Base-by-base conservation (phyloP, 2,329 filamentous ascomycete species). In the Neofusicoccum parvum region DNA sequence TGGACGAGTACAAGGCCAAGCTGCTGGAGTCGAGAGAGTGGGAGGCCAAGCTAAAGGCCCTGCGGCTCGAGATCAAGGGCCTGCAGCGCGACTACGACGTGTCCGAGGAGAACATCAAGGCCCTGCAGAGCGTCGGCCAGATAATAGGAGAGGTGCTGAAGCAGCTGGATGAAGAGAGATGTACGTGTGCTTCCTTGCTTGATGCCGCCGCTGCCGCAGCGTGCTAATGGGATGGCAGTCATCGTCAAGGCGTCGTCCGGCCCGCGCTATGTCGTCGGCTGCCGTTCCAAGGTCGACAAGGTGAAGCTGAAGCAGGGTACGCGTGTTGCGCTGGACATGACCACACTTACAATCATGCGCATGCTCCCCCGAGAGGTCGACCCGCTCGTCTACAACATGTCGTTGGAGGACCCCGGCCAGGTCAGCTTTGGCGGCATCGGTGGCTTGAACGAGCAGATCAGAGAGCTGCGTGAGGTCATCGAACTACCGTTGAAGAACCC, bases 381-480 rank as follows among this genome's bases (percentile, higher is more conserved):
- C 76, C 95, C 95, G 20, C 86, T 99, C 71, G 95, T 99, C 72
- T 99, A 99, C 87, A 99, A 99, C 85, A 99, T 99, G 95, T 99
- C 95, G 20, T 82, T 99, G 72, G 95, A 99, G 80, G 95, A 99
- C 77, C 95, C 95, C 0, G 95, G 95, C 5, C 94, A 98, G 80
- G 90, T 99, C 80, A 97, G 92, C 83, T 99, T 99, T 80, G 94
- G 90, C 46, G 95, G 96, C 73, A 99, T 99, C 71, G 95, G 95
- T 82, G 95, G 95, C 70, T 81, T 99, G 75, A 99, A 99, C 78
- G 95, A 99, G 72, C 95, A 99, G 83, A 99, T 99, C 74, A 88
- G 95, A 80, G 96, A 99, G 82, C 83, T 99, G 71, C 88, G 95
- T 77, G 95, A 99, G 80, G 96, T 99, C 62, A 99, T 99, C 75